phyloP scores from a whole-genome alignment of 2,329 filamentous ascomycete genomes.

The Aureobasidium uvarum region DNA sequence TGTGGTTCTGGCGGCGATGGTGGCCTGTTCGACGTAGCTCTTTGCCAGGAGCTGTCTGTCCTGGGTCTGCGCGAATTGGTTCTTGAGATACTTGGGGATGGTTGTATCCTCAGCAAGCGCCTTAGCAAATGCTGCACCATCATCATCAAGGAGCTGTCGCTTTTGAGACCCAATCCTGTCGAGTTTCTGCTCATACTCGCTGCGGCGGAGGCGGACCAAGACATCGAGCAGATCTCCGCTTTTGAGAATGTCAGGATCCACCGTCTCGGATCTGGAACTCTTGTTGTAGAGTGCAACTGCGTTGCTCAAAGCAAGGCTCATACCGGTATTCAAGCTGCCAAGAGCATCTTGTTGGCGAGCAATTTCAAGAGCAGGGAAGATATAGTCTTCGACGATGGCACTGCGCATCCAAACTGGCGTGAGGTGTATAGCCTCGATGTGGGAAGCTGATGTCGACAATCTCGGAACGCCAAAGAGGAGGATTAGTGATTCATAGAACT shows the following conservation, averaged over 20 bases:
- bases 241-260: background rate
- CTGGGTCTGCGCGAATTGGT: background rate
- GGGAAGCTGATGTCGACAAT: background rate
- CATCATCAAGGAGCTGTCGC: background rate
- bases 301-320: background rate
- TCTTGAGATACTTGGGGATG: background rate
- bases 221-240: background rate
- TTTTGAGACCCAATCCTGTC: background rate
- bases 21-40: background rate
- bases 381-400: constrained; percentile 2
- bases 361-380: constrained; percentile 5
- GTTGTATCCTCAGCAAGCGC: background rate
- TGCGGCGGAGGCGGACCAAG: background rate
- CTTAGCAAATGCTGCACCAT: background rate
- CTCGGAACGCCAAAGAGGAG: background rate
- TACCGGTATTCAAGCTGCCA: background rate
- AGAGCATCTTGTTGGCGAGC: background rate
- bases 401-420: background rate
- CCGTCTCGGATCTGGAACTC: background rate
- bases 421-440: background rate
- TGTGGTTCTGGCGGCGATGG: background rate
- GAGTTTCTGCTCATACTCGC: background rate
- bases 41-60: background rate
- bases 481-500: constrained; percentile 12
- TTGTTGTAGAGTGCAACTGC: background rate